Evolutionary conservation across 345 rosid genomes (phyloP).

Genomic region (Eucalyptus rudis): DNA sequence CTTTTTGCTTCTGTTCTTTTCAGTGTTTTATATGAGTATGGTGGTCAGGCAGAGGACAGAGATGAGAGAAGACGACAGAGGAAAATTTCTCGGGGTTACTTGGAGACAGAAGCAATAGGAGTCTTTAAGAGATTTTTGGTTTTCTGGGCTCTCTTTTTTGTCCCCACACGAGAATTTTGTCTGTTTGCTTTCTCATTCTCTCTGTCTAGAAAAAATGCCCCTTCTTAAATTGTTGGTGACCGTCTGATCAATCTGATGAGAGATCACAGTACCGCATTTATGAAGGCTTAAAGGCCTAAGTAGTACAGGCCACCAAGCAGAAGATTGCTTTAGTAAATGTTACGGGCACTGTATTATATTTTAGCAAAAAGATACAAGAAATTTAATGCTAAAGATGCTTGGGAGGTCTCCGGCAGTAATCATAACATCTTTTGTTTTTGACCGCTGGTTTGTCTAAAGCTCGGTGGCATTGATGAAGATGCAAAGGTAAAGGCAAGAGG

Average conservation of each 20-base stretch:
- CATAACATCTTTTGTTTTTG: conserved; percentile 5
- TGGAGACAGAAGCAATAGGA: background rate
- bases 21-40: background rate
- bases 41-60: conserved; percentile 6
- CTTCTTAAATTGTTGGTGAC: background rate
- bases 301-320: background rate
- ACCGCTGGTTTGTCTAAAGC: conserved; percentile 27
- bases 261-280: background rate
- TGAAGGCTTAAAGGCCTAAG: background rate
- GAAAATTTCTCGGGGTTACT: background rate
- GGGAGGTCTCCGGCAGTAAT: background rate
- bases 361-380: background rate
- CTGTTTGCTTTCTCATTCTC: background rate
- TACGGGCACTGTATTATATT: background rate
- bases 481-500: conserved; percentile 25
- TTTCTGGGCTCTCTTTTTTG: background rate
- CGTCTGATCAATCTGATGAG: conserved; percentile 2
- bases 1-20: background rate
- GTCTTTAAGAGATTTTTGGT: conserved; percentile 1
- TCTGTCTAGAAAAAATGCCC: background rate
- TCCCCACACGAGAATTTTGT: background rate
- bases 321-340: background rate
- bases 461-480: conserved; percentile 21
- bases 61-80: background rate
- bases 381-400: background rate